Percentiles rank a stretch among this genome's conserved stretches.
Evolutionary conservation across 768 basidiomycete genomes (phyloP).

Genomic region (Megacollybia marginata): DNA sequence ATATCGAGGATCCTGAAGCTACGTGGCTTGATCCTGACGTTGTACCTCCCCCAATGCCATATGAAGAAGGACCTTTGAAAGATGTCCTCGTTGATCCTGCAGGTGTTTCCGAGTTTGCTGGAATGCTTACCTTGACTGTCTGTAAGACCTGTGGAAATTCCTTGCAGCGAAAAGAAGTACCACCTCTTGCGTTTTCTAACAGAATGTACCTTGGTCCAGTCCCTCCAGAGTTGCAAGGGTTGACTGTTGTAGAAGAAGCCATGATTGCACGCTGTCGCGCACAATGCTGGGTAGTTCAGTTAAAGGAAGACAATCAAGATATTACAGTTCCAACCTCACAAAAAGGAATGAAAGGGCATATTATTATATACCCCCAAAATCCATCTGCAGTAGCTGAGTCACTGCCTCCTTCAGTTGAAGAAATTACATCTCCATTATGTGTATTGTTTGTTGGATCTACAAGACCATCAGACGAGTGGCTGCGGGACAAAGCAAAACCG

Average conservation of each 20-base stretch:
- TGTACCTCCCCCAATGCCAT: conserved; percentile 1
- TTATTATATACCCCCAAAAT: conserved; percentile 32
- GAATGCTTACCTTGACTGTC: conserved; percentile 1
- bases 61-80: not conserved
- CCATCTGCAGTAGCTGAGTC: conserved; percentile 17
- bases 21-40: conserved; percentile 1
- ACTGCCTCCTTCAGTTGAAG: conserved; percentile 28
- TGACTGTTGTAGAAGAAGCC: conserved; percentile 29
- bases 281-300: conserved; percentile 28
- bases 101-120: not conserved
- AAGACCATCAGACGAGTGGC: conserved; percentile 19
- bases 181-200: conserved; percentile 25
- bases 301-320: conserved; percentile 16
- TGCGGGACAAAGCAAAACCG: conserved; percentile 8
- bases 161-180: conserved; percentile 10
- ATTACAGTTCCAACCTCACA: conserved; percentile 12
- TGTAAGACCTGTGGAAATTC: conserved; percentile 15
- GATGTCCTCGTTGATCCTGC: conserved; percentile 4
- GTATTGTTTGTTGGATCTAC: conserved; percentile 31
- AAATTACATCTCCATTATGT: conserved; percentile 27
- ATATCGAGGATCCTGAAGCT: not conserved
- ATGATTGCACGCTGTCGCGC: conserved; percentile 30
- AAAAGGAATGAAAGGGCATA: conserved; percentile 27
- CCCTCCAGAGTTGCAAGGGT: conserved; percentile 18
- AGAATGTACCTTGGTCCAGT: conserved; percentile 19